Evolutionary conservation across 2,329 filamentous ascomycete genomes (phyloP), one percentile per base, ranked within the genome.

Genomic region (Diplodia intermedia): DNA sequence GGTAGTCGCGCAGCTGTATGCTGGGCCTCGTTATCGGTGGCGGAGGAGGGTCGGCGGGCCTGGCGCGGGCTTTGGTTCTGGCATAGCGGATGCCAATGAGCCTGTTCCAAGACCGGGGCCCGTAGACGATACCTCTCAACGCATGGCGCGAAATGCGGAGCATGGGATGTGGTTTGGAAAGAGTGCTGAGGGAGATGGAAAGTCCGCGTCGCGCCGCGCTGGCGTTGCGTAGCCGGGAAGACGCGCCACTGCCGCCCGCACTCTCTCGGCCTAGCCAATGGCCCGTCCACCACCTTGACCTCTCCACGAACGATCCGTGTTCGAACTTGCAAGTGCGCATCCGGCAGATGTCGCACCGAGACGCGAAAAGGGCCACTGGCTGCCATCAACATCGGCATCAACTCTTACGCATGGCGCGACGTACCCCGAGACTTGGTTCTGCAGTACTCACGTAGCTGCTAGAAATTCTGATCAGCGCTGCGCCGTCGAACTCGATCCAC

Each of bases 1-100:
- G 94, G 75, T 97, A 97, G 72, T 91, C 84, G 72, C 93, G 90
- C 52, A 97, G 87, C 67, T 85, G 85, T 66, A 94, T 82, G 50
- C 43, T 8, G 12, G 50, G 40, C 14, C 62, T 67, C 67, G 67
- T 60, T 40, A 36, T 40, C 50, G 61, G 71, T 62, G 62, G 68
- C 50, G 66, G 68, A 47, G 36, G 52, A 5, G 20, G 50, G 36
- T 56, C 63, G 52, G 38, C 52, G 23, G 33, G 47, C 55, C 23
- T 18, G 49, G 43, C 47, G 20, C 23, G 40, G 40, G 56, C 47
- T 50, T 33, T 52, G 31, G 40, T 36, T 20, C 43, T 76, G 54
- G 72, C 74, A 65, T 69, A 61, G 71, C 73, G 73, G 12, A 67
- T 11, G 6, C 26, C 43, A 31, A 49, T 55, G 55, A 63, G 63